These are phyloP conservation scores for Theileria annulata DNA, from an alignment of 169 alveolate species.

Conservation along the genomic window DNA sequence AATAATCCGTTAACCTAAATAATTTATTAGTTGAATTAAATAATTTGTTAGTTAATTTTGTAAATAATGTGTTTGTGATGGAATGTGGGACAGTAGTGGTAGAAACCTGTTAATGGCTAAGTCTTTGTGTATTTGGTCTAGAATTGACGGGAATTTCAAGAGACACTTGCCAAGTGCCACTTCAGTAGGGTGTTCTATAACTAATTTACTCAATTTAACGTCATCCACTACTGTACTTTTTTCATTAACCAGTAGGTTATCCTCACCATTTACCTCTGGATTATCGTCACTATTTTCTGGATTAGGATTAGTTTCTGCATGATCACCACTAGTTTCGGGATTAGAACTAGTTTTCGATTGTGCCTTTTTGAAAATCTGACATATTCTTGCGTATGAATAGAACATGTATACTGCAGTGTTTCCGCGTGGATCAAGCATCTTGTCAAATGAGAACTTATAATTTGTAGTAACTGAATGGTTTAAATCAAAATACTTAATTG, in stretches of 20 bases:
- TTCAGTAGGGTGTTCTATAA: constrained; percentile 61
- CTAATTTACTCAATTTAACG: constrained; percentile 20
- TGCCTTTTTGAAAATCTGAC: constrained; percentile 90
- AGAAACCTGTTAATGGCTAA: constrained; percentile 65
- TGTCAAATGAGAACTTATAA: constrained; percentile 94
- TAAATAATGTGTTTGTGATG: constrained; percentile 11
- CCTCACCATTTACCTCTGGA: not conserved
- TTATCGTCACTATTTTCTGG: not conserved
- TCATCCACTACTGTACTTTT: constrained; percentile 24
- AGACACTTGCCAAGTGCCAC: constrained; percentile 70
- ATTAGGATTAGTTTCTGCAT: constrained; percentile 3
- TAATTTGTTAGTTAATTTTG: too few relatives aligned
- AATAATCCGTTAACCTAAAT: constrained; percentile 90
- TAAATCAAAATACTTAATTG: constrained; percentile 97
- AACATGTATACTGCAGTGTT: constrained; percentile 95
- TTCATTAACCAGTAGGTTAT: not conserved
- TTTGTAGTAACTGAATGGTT: constrained; percentile 92
- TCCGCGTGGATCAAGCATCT: constrained; percentile 98
- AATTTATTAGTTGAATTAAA: not conserved
- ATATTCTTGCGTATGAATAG: constrained; percentile 94
- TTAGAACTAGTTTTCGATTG: constrained; percentile 21
- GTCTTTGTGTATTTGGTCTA: constrained; percentile 64
- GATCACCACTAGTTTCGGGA: not conserved
- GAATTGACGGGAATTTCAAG: constrained; percentile 73
- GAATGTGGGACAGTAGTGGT: not conserved